phyloP scores from a whole-genome alignment of 2,329 filamentous ascomycete species.

The Alternaria ventricosa region DNA sequence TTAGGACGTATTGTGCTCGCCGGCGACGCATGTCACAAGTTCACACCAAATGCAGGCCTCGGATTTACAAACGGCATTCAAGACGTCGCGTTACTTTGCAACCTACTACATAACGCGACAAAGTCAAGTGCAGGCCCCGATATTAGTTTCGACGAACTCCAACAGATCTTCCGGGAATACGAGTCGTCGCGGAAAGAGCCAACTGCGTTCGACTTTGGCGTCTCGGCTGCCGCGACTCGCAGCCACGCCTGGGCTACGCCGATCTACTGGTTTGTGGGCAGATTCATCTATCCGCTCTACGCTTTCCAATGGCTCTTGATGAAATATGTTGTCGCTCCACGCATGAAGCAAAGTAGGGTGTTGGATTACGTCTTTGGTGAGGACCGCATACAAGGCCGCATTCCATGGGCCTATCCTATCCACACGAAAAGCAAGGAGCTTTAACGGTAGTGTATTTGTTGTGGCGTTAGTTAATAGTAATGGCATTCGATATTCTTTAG shows the following conservation, averaged over 20 bases:
- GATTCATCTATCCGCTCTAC: neutral
- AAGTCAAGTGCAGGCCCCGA: neutral
- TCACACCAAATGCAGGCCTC: neutral
- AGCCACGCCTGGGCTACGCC: neutral
- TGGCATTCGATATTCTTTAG: neutral
- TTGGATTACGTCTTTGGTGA: neutral
- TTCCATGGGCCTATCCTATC: neutral
- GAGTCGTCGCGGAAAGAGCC: neutral
- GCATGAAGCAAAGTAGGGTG: neutral
- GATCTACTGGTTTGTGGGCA: neutral
- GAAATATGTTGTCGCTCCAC: neutral
- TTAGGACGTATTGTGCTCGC: neutral
- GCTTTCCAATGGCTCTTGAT: neutral
- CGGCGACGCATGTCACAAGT: constrained; percentile 4
- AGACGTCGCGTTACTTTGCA: neutral
- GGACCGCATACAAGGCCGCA: neutral
- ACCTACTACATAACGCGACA: neutral
- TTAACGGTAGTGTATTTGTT: neutral
- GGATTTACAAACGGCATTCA: neutral
- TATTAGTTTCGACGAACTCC: neutral
- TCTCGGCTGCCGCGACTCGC: neutral
- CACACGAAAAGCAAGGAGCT: neutral
- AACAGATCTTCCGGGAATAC: neutral
- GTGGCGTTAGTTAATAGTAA: neutral
- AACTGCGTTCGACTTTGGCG: neutral